phyloP scores from a whole-genome alignment of 176 grass and related monocot genomes.

The sorghum (Sorghum bicolor) region Sorghum_bicolor_NCBIv3 NC_012876.2:65322001-65322500 shows the following conservation, averaged over 20 bases:
- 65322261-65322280: not conserved
- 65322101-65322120: not conserved
- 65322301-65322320: not conserved
- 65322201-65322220: not conserved
- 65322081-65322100: not conserved
- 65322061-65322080: not conserved
- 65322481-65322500: not conserved
- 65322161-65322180: not conserved
- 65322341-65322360: not conserved
- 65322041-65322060: not conserved
- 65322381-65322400: slow-evolving; percentile 36
- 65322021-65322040: not conserved
- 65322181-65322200: not conserved
- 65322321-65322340: not conserved
- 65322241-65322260: not conserved
- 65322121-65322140: not conserved
- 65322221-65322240: not conserved
- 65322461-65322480: slow-evolving; percentile 34
- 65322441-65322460: slow-evolving; percentile 2
- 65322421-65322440: slow-evolving; percentile 48
- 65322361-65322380: not conserved
- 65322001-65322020: not conserved
- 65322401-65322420: slow-evolving; percentile 53
- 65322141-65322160: no score
- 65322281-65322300: not conserved